phyloP scores from a whole-genome alignment of 306 rosid species.

The Trifolium dubium region DNA sequence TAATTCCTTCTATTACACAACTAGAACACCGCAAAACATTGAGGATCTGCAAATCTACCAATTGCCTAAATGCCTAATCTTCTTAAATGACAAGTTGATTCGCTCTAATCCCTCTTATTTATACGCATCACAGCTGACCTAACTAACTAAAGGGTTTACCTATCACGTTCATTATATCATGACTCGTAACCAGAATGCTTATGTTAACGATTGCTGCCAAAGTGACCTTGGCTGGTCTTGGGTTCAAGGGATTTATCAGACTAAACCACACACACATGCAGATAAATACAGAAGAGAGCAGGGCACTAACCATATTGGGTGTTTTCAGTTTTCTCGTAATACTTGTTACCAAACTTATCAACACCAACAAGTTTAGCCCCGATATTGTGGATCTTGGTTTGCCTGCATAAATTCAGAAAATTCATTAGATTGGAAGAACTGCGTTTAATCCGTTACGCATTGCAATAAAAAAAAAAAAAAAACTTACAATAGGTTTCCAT shows the following conservation, averaged over 20 bases:
- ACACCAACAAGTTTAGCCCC: constrained; percentile 92
- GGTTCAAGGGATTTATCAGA: constrained; percentile 23
- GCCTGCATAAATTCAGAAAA: constrained; percentile 59
- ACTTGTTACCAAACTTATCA: constrained; percentile 91
- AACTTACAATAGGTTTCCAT: constrained; percentile 96
- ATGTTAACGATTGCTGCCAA: background rate
- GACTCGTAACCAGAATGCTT: constrained; percentile 12
- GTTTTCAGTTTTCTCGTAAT: constrained; percentile 72
- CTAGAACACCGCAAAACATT: background rate
- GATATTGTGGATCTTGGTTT: constrained; percentile 96
- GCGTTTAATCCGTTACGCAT: too few species aligned
- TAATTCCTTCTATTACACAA: background rate
- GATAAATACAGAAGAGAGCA: constrained; percentile 7
- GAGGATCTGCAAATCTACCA: background rate
- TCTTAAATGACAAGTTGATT: background rate
- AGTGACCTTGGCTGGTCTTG: constrained; percentile 2
- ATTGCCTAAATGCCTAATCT: background rate
- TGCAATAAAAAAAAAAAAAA: background rate
- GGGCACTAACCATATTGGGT: constrained; percentile 69
- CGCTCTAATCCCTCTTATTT: background rate
- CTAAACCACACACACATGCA: constrained; percentile 5
- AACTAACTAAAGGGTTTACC: constrained; percentile 6
- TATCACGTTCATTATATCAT: constrained; percentile 1
- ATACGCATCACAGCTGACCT: background rate
- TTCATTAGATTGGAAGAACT: constrained; percentile 1